These are phyloP conservation scores for Agaricus sinodeliciosus DNA, from an alignment of 768 basidiomycete genomes.

Conservation along the genomic window DNA sequence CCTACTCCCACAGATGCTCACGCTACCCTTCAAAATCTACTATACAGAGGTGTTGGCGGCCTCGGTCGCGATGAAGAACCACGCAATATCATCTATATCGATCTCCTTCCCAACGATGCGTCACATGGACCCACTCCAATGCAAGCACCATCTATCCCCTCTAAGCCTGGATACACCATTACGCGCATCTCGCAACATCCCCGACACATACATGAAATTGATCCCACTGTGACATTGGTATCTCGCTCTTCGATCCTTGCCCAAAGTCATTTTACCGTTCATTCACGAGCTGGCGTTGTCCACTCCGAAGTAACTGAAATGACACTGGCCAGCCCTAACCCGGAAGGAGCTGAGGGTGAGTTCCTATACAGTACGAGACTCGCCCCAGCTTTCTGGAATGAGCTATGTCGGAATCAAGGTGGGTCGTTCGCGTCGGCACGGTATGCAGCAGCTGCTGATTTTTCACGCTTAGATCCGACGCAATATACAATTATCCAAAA, in stretches of 20 bases:
- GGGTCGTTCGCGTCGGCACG: slow-evolving; percentile 13
- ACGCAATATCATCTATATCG: slow-evolving; percentile 38
- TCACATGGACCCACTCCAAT: slow-evolving; percentile 11
- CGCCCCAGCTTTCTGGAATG: slow-evolving; percentile 61
- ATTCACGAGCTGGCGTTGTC: slow-evolving; percentile 26
- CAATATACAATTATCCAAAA: slow-evolving; percentile 63
- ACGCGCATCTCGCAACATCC: slow-evolving; percentile 36
- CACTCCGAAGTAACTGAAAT: slow-evolving; percentile 45
- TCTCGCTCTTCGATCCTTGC: slow-evolving; percentile 42
- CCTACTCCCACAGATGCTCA: slow-evolving; percentile 32
- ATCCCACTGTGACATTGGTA: slow-evolving; percentile 61
- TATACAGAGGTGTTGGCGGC: slow-evolving; percentile 24
- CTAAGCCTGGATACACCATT: slow-evolving; percentile 20
- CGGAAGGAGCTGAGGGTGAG: slow-evolving; percentile 21
- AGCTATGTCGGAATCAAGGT: slow-evolving; percentile 51
- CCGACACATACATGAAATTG: slow-evolving; percentile 51
- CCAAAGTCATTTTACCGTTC: slow-evolving; percentile 16
- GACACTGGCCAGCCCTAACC: slow-evolving; percentile 18
- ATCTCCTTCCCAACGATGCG: slow-evolving; percentile 30
- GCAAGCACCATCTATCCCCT: slow-evolving; percentile 23
- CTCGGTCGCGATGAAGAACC: slow-evolving; percentile 20
- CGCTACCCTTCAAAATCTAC: slow-evolving; percentile 24
- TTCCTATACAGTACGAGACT: slow-evolving; percentile 55
- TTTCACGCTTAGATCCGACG: slow-evolving; percentile 46
- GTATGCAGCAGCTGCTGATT: not conserved